These are phyloP conservation scores for Candida patagonica DNA, from an alignment of 805 yeast species.

Conservation along the genomic window DNA sequence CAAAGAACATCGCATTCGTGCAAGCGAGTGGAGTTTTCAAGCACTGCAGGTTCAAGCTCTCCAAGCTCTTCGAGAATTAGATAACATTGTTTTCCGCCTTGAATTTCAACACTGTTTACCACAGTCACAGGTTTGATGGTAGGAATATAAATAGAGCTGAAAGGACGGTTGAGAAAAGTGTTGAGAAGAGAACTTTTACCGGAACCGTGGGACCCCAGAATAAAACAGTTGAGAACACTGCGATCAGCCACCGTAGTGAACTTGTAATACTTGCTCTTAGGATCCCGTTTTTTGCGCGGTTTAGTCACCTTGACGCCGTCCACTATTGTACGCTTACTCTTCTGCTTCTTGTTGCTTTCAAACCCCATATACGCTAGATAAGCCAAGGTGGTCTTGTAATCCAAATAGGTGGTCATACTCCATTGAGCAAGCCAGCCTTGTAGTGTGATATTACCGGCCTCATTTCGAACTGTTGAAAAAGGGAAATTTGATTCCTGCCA, in stretches of 20 bases:
- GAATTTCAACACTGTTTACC: conserved; percentile 85
- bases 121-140: conserved; percentile 74
- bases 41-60: conserved; percentile 70
- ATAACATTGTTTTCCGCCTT: conserved; percentile 94
- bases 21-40: conserved; percentile 58
- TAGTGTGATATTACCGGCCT: conserved; percentile 77
- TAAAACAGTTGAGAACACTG: conserved; percentile 83
- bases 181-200: conserved; percentile 84
- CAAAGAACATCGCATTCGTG: conserved; percentile 89
- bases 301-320: conserved; percentile 72
- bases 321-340: conserved; percentile 24
- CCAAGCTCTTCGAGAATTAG: conserved; percentile 85
- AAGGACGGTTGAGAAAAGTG: conserved; percentile 68
- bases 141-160: conserved; percentile 65
- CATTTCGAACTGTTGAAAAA: conserved; percentile 77
- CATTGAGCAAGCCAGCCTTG: conserved; percentile 99
- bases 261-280: conserved; percentile 54
- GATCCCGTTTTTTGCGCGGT: conserved; percentile 59
- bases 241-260: conserved; percentile 51
- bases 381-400: conserved; percentile 73
- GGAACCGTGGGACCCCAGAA: conserved; percentile 74
- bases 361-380: conserved; percentile 88
- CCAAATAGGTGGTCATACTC: conserved; percentile 91
- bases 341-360: conserved; percentile 32
- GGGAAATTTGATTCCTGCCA: conserved; percentile 90